Conservation (phyloP, 441 rosid species). For the Dalechampia spathulata region DNA sequence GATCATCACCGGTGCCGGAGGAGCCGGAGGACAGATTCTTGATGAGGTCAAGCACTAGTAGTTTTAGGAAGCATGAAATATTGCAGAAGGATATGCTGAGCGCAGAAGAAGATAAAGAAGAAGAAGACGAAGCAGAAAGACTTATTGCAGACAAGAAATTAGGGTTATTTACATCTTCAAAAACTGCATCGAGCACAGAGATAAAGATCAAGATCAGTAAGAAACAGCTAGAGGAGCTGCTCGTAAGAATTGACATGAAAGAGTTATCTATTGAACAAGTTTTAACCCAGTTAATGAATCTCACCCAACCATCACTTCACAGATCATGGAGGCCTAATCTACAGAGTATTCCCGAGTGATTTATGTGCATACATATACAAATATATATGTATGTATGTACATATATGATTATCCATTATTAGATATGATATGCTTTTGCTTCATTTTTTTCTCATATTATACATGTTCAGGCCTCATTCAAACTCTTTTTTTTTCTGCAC, state of each 20-base stretch:
- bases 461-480: too few species aligned
- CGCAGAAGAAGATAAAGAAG: too few species aligned
- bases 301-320: conserved; percentile 13
- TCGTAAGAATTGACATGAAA: conserved; percentile 33
- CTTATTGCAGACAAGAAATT: conserved; percentile 1
- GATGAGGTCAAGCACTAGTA: too few species aligned
- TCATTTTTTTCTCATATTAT: too few species aligned
- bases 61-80: too few species aligned
- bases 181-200: conserved; percentile 12
- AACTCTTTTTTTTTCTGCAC: too few species aligned
- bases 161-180: conserved; percentile 4
- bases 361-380: too few species aligned
- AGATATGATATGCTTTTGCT: too few species aligned
- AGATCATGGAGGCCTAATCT: conserved; percentile 54
- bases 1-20: background rate
- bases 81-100: too few species aligned
- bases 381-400: too few species aligned
- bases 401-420: too few species aligned
- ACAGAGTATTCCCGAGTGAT: conserved; percentile 53
- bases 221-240: conserved; percentile 46
- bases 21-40: too few species aligned
- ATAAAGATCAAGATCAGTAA: conserved; percentile 54
- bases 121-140: conserved; percentile 12
- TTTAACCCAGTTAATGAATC: conserved; percentile 27
- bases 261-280: conserved; percentile 37